A percentile compares a stretch with the other conserved stretches of the same genome.
Evolutionary conservation across 495 filamentous ascomycete species (phyloP).

Genomic region (Podospora fimiseda): DNA sequence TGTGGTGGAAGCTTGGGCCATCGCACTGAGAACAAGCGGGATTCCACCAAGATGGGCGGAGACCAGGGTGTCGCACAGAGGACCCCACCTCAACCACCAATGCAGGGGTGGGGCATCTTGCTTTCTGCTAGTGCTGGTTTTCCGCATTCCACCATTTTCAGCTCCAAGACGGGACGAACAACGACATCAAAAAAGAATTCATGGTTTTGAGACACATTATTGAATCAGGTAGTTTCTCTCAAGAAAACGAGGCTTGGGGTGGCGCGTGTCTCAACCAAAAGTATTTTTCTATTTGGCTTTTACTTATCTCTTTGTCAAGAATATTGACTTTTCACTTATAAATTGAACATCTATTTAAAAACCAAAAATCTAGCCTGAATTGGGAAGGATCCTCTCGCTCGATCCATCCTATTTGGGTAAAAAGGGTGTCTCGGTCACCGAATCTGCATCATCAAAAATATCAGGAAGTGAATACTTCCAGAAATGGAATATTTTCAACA

Average conservation of each 20-base stretch:
- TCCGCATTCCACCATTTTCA: not conserved
- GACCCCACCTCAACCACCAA: not conserved
- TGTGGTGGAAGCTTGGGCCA: not conserved
- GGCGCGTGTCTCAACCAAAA: too few species aligned
- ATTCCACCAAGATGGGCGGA: constrained; percentile 5
- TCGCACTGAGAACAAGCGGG: constrained; percentile 9
- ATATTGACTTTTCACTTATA: too few species aligned
- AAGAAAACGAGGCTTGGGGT: too few species aligned
- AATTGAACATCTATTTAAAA: too few species aligned
- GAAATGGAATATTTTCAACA: too few species aligned
- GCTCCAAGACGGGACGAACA: not conserved
- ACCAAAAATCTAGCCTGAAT: not conserved
- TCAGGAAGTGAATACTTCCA: not conserved
- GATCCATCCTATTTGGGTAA: not conserved
- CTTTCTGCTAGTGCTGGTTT: too few species aligned
- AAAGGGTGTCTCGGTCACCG: not conserved
- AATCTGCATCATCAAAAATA: not conserved
- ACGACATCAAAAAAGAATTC: too few species aligned
- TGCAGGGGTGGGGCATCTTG: not conserved
- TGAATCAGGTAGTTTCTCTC: too few species aligned
- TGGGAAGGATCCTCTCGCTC: not conserved
- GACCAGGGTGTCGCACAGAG: not conserved
- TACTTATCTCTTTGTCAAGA: too few species aligned
- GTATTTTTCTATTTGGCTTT: too few species aligned
- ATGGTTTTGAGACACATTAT: too few species aligned